Base-by-base conservation (phyloP, 1,139 yeast genomes). In the Debaryomyces udenii region DNA sequence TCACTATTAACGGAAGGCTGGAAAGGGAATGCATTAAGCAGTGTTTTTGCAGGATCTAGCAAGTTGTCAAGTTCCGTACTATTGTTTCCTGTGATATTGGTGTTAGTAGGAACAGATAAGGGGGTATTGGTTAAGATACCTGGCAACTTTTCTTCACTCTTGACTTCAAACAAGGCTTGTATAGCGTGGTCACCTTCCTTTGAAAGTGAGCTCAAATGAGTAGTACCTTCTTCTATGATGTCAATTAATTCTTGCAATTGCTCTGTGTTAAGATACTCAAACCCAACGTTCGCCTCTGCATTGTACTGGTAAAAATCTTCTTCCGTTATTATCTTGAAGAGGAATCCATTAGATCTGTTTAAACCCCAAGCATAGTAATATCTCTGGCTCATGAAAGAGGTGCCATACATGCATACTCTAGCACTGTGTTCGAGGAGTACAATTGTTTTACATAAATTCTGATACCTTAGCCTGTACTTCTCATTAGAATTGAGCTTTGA, bases 331-430 rank as follows among this genome's bases (percentile, higher is more conserved):
- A 52, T 44, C 17, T 53, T 51, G 27, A 63, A 45, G 23, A 64
- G 39, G 26, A 51, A 59, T 2, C 54, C 46, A 27, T 64, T 66
- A 2, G 64, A 61, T 39, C 62, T 64, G 23, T 61, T 50, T 5
- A 64, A 50, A 48, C 68, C 53, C 71, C 80, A 77, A 3, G 86
- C 80, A 50, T 77, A 78, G 38, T 74, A 76, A 50, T 79, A 80
- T 39, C 75, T 66, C 2, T 57, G 58, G 10, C 61, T 49, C 24
- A 59, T 50, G 29, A 48, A 51, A 22, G 53, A 51, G 33, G 56
- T 45, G 4, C 57, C 33, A 13, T 35, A 41, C 11, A 39, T 23
- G 13, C 43, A 32, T 9, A 49, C 37, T 27, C 41, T 44, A 6
- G 49, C 48, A 17, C 49, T 35, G 26, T 40, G 26, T 31, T 42